Evolutionary conservation across 345 rosid genomes (phyloP).

Genomic region (Abelmoschus esculentus): DNA sequence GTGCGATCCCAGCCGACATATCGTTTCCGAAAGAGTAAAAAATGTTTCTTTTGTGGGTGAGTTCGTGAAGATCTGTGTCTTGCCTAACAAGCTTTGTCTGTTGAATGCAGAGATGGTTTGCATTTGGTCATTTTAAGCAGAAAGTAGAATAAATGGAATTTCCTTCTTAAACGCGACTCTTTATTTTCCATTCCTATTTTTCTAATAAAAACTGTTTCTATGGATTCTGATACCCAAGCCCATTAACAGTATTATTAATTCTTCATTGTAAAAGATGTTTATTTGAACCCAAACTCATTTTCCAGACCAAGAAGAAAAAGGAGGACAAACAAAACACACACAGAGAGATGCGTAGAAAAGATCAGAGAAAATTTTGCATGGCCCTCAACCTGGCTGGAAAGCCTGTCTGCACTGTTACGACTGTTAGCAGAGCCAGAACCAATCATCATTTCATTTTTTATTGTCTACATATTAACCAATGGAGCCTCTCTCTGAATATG

Average conservation of each 20-base stretch:
- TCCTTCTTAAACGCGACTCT: not conserved
- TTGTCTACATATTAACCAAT: conserved; percentile 1
- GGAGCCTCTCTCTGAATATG: conserved; percentile 1
- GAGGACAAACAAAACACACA: not conserved
- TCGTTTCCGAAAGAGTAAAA: not conserved
- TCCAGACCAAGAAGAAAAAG: not conserved
- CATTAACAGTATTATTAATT: not conserved
- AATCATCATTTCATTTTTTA: conserved; percentile 7
- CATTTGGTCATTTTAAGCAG: not conserved
- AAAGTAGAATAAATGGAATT: not conserved
- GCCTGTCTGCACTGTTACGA: not conserved
- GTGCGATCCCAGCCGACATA: conserved; percentile 43
- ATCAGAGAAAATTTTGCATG: not conserved
- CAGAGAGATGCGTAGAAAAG: not conserved
- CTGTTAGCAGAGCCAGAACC: not conserved
- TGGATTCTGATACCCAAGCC: no score
- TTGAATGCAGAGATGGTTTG: not conserved
- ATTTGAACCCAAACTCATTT: not conserved
- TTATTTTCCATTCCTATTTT: no score
- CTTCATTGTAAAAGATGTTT: not conserved
- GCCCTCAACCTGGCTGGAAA: conserved; percentile 8
- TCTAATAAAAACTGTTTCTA: no score
- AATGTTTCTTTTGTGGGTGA: no score
- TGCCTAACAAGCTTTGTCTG: not conserved
- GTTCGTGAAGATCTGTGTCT: not conserved